Conservation (phyloP, 306 rosid species). For the Cucumis hystrix region DNA sequence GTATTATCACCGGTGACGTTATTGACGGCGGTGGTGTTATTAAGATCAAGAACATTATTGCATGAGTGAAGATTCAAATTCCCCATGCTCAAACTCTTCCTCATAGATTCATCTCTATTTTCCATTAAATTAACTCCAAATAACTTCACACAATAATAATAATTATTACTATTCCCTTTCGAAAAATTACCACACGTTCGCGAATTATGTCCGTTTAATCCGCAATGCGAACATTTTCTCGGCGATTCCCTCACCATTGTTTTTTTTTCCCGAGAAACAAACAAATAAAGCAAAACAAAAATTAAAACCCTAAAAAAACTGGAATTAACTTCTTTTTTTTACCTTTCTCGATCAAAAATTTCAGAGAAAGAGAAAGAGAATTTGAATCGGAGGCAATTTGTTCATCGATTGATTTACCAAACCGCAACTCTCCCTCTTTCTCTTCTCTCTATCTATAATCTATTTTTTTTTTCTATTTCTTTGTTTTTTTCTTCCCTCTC, state of each 20-base stretch:
- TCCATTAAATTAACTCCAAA: slow-evolving; percentile 43
- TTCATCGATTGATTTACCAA: background rate
- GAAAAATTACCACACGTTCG: slow-evolving; percentile 16
- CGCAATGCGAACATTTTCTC: slow-evolving; percentile 33
- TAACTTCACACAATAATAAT: slow-evolving; percentile 19
- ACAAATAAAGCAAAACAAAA: background rate
- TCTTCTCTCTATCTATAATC: background rate
- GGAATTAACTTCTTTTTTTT: background rate
- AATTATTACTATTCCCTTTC: background rate
- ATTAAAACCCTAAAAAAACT: background rate
- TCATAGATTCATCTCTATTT: slow-evolving; percentile 11
- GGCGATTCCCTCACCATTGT: slow-evolving; percentile 20
- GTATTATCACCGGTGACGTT: background rate
- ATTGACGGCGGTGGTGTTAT: background rate
- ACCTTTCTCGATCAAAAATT: background rate
- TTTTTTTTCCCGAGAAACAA: background rate
- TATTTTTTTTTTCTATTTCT: background rate
- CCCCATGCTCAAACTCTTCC: slow-evolving; percentile 25
- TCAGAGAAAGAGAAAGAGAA: slow-evolving; percentile 4
- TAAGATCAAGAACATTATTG: background rate
- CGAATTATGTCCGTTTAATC: slow-evolving; percentile 26
- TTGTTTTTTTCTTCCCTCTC: background rate
- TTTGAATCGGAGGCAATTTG: background rate
- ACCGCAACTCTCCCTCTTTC: background rate
- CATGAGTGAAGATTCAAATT: slow-evolving; percentile 14